A percentile compares a stretch with the other conserved stretches of the same genome.
These are phyloP conservation scores for Pistacia integerrima DNA, from an alignment of 345 rosid genomes.

Conservation along the genomic window DNA sequence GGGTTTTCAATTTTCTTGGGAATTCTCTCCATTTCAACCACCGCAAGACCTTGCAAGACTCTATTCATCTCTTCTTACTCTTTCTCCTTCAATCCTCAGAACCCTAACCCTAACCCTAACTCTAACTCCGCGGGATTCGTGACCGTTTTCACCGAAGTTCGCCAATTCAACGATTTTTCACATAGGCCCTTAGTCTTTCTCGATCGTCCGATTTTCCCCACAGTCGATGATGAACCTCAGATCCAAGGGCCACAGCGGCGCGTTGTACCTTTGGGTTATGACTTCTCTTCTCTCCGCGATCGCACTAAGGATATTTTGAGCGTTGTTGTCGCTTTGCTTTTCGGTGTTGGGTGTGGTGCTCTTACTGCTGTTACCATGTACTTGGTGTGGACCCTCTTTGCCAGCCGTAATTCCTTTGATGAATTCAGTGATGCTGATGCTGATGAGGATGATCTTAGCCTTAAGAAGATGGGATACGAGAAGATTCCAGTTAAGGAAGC, in stretches of 20 bases:
- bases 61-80: conserved; percentile 58
- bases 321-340: conserved; percentile 78
- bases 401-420: conserved; percentile 36
- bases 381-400: conserved; percentile 77
- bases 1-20: conserved; percentile 27
- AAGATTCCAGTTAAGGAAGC: conserved; percentile 59
- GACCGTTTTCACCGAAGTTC: conserved; percentile 65
- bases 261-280: conserved; percentile 39
- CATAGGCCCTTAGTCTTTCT: conserved; percentile 22
- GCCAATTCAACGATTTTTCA: conserved; percentile 34
- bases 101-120: conserved; percentile 47
- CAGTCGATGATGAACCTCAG: conserved; percentile 20
- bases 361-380: conserved; percentile 89
- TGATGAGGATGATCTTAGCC: conserved; percentile 32
- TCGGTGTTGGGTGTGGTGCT: conserved; percentile 96
- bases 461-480: conserved; percentile 80
- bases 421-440: conserved; percentile 29
- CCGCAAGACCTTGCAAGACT: conserved; percentile 34
- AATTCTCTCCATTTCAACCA: conserved; percentile 33
- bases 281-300: conserved; percentile 62
- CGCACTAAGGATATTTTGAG: conserved; percentile 86
- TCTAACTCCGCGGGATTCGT: conserved; percentile 46
- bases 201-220: conserved; percentile 38
- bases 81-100: conserved; percentile 58
- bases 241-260: conserved; percentile 25